Base-by-base conservation (phyloP, 345 rosid genomes). In the Eucalyptus cladocalyx region DNA sequence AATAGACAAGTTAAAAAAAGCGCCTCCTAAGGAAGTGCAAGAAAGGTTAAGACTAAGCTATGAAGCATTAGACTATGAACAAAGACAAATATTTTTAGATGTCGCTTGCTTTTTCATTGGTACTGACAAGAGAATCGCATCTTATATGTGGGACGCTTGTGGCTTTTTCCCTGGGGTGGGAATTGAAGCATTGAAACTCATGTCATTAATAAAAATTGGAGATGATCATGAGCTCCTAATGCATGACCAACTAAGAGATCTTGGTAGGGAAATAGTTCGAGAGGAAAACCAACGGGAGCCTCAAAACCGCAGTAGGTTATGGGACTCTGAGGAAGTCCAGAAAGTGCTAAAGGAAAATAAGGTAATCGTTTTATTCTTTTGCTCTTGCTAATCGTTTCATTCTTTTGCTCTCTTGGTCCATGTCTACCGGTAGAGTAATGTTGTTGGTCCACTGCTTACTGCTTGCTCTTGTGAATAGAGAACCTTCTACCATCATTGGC, bases 1-100 rank as follows among this genome's bases (percentile, higher is more conserved):
- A 9, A 72, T 72, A 34, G 0, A 37, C 0, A 72, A 72, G 24
- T 34, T 72, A 34, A 72, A 72, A 5, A 72, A 72, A 72, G 14
- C 0, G 0, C 81, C 45, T 72, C 81, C 0, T 72, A 18, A 0
- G 43, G 14, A 72, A 0, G 81, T 72, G 0, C 43, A 9, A 72
- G 43, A 72, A 34, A 72, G 0, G 81, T 34, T 72, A 72, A 34
- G 0, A 23, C 0, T 0, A 34, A 72, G 81, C 0, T 72, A 72
- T 10, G 45, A 72, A 34, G 81, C 0, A 72, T 72, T 72, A 72
- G 81, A 72, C 0, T 2, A 72, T 19, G 4, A 3, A 0, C 81
- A 72, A 19, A 37, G 0, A 19, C 81, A 72, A 19, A 72, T 72
- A 34, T 72, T 72, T 72, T 18, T 72, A 0, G 81, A 72, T 34